Base-by-base conservation (phyloP, 2,329 filamentous ascomycete genomes). In the Escovopsis sp. region DNA sequence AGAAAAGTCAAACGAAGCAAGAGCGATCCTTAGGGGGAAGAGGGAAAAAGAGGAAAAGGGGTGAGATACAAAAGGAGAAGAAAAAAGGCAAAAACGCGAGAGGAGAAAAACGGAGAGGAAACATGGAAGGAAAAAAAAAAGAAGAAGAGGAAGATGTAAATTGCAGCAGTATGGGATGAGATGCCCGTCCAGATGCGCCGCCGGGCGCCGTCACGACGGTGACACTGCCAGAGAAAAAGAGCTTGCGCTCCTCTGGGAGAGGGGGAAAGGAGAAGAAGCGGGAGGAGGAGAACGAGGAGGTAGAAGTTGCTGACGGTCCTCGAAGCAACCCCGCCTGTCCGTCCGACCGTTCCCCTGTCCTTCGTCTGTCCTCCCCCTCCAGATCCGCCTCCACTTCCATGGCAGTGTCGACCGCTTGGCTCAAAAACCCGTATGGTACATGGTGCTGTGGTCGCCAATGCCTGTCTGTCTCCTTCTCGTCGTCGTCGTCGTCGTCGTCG, bases 191-290 rank as follows among this genome's bases (percentile, higher is more conserved):
- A 25, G 31, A 39, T 41, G 39, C 39, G 36, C 39, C 39, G 25
- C 39, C 39, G 17, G 39, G 39, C 36, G 36, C 39, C 39, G 34
- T 31, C 31, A 23, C 31, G 33, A 35, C 33, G 25, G 26, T 38
- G 27, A 36, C 11, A 11, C 21, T 23, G 21, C 8, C 11, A 11
- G 21, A 11, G 21, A 9, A 3, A 23, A 23, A 8, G 21, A 11
- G 21, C 8, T 23, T 11, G 21, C n/a, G n/a, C n/a, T n/a, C n/a
- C n/a, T n/a, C n/a, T n/a, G n/a, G n/a, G n/a, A n/a, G n/a, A n/a
- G n/a, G n/a, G n/a, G n/a, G n/a, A n/a, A n/a, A n/a, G n/a, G n/a
- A n/a, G n/a, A n/a, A n/a, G n/a, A n/a, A n/a, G n/a, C n/a, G n/a
- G n/a, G n/a, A n/a, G n/a, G n/a, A n/a, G n/a, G n/a, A n/a, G n/a